Conservation (phyloP, 306 rosid genomes). For the Amphicarpaea edgeworthii region DNA sequence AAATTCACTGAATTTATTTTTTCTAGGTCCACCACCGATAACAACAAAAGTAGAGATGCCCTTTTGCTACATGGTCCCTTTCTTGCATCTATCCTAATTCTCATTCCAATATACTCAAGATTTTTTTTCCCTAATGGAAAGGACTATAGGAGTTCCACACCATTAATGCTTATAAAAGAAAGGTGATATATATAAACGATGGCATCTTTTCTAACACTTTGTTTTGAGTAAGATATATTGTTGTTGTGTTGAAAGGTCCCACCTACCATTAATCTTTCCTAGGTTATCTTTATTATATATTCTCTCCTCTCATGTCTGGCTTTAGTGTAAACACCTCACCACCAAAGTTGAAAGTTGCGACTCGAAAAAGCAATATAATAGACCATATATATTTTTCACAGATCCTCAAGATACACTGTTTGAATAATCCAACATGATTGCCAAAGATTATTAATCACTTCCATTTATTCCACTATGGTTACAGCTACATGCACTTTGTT, state of each 20-base stretch:
- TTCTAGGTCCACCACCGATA: no score
- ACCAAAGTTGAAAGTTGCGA: slow-evolving; percentile 47
- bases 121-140: slow-evolving; percentile 43
- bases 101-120: slow-evolving; percentile 30
- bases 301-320: slow-evolving; percentile 28
- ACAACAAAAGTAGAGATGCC: slow-evolving; percentile 41
- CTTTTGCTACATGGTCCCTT: slow-evolving; percentile 40
- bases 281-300: slow-evolving; percentile 48
- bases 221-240: slow-evolving; percentile 34
- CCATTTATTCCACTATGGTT: slow-evolving; percentile 6
- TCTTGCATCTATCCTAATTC: slow-evolving; percentile 57
- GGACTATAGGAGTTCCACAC: slow-evolving; percentile 42
- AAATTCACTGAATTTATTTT: no score
- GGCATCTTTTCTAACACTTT: slow-evolving; percentile 45
- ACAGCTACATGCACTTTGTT: not conserved
- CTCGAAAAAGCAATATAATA: slow-evolving; percentile 46
- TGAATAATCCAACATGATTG: slow-evolving; percentile 43
- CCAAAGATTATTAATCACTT: slow-evolving; percentile 23
- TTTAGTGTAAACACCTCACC: slow-evolving; percentile 44
- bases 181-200: slow-evolving; percentile 9
- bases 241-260: slow-evolving; percentile 47
- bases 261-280: slow-evolving; percentile 53
- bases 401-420: slow-evolving; percentile 24
- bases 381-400: slow-evolving; percentile 43
- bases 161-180: slow-evolving; percentile 28